Percentiles rank a stretch among this genome's conserved stretches.
phyloP scores from a whole-genome alignment of 768 basidiomycete species.

The Leucosporidium creatinivorum region DNA sequence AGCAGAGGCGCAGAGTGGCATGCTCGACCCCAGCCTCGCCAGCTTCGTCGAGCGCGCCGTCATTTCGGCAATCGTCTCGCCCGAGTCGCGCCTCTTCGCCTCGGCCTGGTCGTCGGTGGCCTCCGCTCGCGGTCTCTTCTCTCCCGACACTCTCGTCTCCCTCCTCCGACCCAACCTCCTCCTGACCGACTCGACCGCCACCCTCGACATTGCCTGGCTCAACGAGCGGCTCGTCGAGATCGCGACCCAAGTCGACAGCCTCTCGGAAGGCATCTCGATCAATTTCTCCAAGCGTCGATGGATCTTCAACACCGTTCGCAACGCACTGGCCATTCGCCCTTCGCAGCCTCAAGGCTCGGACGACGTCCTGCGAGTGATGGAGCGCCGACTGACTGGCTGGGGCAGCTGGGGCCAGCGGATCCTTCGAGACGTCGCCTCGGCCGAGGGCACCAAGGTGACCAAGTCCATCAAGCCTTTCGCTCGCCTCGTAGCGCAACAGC shows the following conservation, averaged over 20 bases:
- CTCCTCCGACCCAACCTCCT: background rate
- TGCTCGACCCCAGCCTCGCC: conserved; percentile 2
- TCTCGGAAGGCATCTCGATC: background rate
- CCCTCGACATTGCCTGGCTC: conserved; percentile 4
- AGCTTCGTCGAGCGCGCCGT: conserved; percentile 4
- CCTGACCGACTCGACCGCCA: background rate
- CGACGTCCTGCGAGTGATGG: background rate
- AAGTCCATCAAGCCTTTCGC: conserved; percentile 1
- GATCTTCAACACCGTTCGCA: conserved; percentile 5
- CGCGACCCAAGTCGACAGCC: background rate
- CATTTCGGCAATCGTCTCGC: background rate
- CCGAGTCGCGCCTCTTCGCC: conserved; percentile 1
- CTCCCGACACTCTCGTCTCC: background rate
- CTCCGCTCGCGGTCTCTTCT: background rate
- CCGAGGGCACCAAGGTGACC: background rate
- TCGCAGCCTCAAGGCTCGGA: background rate
- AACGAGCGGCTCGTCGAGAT: conserved; percentile 5
- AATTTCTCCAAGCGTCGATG: conserved; percentile 5
- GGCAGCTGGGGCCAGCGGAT: background rate
- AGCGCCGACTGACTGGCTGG: background rate
- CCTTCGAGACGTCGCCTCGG: conserved; percentile 2
- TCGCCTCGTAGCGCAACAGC: background rate
- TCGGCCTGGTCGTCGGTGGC: background rate
- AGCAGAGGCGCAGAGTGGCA: background rate
- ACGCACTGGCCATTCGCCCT: conserved; percentile 1